phyloP scores from a whole-genome alignment of 306 rosid species.

The Trifolium dubium region DNA sequence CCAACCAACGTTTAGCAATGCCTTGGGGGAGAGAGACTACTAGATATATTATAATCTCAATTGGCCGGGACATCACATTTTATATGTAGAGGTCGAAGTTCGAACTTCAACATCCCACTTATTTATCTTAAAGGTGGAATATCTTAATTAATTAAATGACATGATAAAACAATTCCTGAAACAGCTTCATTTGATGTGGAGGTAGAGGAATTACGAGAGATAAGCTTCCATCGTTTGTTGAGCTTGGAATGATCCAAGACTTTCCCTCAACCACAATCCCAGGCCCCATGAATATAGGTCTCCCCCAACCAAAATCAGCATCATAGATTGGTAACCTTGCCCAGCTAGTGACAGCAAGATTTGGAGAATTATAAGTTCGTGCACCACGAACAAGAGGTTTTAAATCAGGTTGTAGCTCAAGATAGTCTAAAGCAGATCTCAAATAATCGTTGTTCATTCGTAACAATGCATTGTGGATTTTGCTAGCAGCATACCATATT shows the following conservation, averaged over 20 bases:
- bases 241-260: conserved; percentile 67
- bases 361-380: conserved; percentile 81
- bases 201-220: conserved; percentile 64
- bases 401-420: conserved; percentile 85
- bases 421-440: conserved; percentile 80
- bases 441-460: conserved; percentile 76
- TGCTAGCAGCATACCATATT: conserved; percentile 77
- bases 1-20: too few species aligned
- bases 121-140: too few species aligned
- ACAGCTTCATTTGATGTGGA: conserved; percentile 60
- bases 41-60: too few species aligned
- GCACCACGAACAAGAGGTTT: conserved; percentile 81
- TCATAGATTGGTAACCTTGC: conserved; percentile 80
- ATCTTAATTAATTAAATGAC: conserved; percentile 35
- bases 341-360: conserved; percentile 93
- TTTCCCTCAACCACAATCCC: conserved; percentile 84
- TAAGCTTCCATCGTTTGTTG: conserved; percentile 66
- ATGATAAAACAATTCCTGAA: conserved; percentile 52
- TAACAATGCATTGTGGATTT: conserved; percentile 65
- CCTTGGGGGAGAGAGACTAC: too few species aligned
- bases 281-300: conserved; percentile 95
- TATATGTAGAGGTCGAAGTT: too few species aligned
- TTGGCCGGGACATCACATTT: too few species aligned
- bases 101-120: too few species aligned
- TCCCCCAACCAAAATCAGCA: conserved; percentile 97